phyloP scores from a whole-genome alignment of 2,329 filamentous ascomycete species.

The Aspergillus sergii region DNA sequence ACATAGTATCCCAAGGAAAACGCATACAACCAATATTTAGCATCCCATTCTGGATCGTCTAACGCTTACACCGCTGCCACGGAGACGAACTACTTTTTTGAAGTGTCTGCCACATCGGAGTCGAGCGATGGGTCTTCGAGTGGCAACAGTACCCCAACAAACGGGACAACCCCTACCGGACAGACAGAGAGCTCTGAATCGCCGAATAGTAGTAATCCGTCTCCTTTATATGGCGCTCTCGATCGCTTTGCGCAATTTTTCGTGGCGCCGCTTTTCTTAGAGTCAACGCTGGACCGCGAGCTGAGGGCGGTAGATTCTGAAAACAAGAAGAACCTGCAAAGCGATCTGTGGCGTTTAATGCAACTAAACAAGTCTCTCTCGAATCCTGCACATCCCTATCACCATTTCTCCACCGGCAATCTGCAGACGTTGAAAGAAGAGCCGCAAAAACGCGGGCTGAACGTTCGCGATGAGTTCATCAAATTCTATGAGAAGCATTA shows the following conservation, averaged over 20 bases:
- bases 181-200: slow-evolving; percentile 26
- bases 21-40: slow-evolving; percentile 91
- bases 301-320: slow-evolving; percentile 89
- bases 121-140: slow-evolving; percentile 35
- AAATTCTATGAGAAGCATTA: slow-evolving; percentile 88
- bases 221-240: slow-evolving; percentile 77
- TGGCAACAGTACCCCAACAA: slow-evolving; percentile 29
- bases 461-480: slow-evolving; percentile 88
- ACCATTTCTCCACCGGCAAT: slow-evolving; percentile 90
- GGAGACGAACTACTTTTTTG: slow-evolving; percentile 97
- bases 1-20: slow-evolving; percentile 85
- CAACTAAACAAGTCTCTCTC: slow-evolving; percentile 88
- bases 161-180: slow-evolving; percentile 20
- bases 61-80: slow-evolving; percentile 94
- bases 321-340: slow-evolving; percentile 97
- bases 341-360: slow-evolving; percentile 81
- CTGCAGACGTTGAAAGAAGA: slow-evolving; percentile 81
- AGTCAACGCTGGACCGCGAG: slow-evolving; percentile 83
- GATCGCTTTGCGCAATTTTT: slow-evolving; percentile 96
- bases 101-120: slow-evolving; percentile 77
- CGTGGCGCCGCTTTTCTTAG: slow-evolving; percentile 81
- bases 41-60: slow-evolving; percentile 84
- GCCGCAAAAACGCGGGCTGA: slow-evolving; percentile 76
- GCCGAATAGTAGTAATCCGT: slow-evolving; percentile 31
- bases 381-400: slow-evolving; percentile 83